Evolutionary conservation across 352 stramenopile genomes (phyloP), one percentile per base, ranked within the genome.

Genomic region (Phytophthora sansomeana): DNA sequence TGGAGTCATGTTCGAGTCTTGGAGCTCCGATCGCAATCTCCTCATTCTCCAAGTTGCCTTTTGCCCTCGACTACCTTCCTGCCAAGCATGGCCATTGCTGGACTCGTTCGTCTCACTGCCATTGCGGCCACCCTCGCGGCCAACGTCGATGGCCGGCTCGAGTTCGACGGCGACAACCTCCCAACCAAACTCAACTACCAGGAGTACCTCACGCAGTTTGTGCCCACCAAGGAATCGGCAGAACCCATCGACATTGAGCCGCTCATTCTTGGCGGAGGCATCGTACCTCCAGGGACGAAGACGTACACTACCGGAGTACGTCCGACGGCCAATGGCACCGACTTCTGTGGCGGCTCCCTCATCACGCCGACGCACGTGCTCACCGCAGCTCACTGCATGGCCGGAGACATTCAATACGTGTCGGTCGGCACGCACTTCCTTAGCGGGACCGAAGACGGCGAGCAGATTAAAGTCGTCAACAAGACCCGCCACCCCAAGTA

Each of bases 291-390:
- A 2, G 79, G 79, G 1, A 73, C 67, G 38, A 82, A 85, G 64
- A 87, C 74, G 43, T 90, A 86, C 67, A 80, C 72, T 2, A 75
- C 62, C 8, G 79, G 79, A 30, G 59, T 88, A 11, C 79, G 79
- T 24, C 19, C 50, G 28, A 75, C 75, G 5, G 51, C 58, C 8
- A 65, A 68, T 21, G 78, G 67, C 32, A 76, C 51, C 32, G 65
- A 71, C 46, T 83, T 83, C 44, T 93, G 85, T 51, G 79, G 79
- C 26, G 81, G 78, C 24, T 87, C 76, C 28, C 81, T 93, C 51
- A 89, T 93, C 63, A 81, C 80, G 11, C 71, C 78, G 19, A 85
- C 66, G 35, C 77, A 86, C 39, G 67, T 89, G n/a, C 74, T 93
- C 41, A 90, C 80, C 10, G 84, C 80, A 1, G 80, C 81, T 0